Evolutionary conservation across 306 rosid species (phyloP).

Genomic region (Crotalaria pallida): DNA sequence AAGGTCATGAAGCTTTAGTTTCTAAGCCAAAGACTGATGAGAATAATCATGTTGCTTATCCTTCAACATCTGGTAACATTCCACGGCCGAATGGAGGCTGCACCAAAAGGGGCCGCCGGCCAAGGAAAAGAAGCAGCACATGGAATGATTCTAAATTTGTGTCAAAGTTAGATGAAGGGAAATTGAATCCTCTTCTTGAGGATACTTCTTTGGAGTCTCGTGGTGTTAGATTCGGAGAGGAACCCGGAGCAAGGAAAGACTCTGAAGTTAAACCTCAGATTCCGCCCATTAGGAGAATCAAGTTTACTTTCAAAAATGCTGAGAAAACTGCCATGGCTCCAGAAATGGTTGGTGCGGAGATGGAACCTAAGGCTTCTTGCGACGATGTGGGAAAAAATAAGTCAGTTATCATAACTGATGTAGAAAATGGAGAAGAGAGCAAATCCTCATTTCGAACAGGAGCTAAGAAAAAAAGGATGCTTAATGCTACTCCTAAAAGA

Average conservation of each 20-base stretch:
- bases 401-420: too few species aligned
- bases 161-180: constrained; percentile 22
- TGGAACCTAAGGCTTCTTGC: constrained; percentile 15
- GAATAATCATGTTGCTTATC: constrained; percentile 7
- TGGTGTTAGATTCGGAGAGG: constrained; percentile 7
- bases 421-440: constrained; percentile 24
- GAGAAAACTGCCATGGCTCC: constrained; percentile 28
- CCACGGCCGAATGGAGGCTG: constrained; percentile 15
- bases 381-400: constrained; percentile 29
- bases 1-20: constrained; percentile 12
- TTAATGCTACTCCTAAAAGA: constrained; percentile 11
- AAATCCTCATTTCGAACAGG: constrained; percentile 6
- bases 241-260: constrained; percentile 21
- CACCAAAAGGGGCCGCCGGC: background rate
- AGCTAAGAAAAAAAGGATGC: constrained; percentile 25
- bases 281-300: constrained; percentile 15
- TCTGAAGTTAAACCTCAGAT: constrained; percentile 16
- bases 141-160: constrained; percentile 16
- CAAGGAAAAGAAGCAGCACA: constrained; percentile 33
- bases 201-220: constrained; percentile 22
- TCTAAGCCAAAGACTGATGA: constrained; percentile 24
- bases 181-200: constrained; percentile 14
- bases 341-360: constrained; percentile 5
- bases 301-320: constrained; percentile 14
- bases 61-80: background rate